Percentiles rank a stretch among this genome's conserved stretches.
phyloP scores from a whole-genome alignment of 768 basidiomycete species.

The Tulasnella sp. region DNA sequence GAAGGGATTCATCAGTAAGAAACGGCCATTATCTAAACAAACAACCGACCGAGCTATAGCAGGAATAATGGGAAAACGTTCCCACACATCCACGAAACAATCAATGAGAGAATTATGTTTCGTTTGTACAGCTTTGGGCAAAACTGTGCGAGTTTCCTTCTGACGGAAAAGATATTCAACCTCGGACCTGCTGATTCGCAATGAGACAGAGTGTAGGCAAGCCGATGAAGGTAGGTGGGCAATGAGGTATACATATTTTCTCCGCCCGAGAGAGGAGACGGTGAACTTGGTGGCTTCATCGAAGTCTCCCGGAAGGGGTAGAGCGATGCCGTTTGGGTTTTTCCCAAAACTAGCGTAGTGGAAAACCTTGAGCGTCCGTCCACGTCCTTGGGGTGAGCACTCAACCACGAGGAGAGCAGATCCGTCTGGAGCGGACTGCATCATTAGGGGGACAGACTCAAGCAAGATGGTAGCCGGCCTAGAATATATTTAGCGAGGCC shows the following conservation, averaged over 20 bases:
- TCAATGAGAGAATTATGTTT: slow-evolving; percentile 12
- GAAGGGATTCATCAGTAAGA: background rate
- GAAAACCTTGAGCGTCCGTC: slow-evolving; percentile 39
- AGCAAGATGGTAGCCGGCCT: slow-evolving; percentile 49
- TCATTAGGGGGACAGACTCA: slow-evolving; percentile 36
- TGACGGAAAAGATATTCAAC: slow-evolving; percentile 55
- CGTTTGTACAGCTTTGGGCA: background rate
- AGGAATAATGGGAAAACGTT: slow-evolving; percentile 9
- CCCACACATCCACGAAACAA: slow-evolving; percentile 19
- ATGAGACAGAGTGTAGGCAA: slow-evolving; percentile 42
- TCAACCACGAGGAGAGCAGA: slow-evolving; percentile 47
- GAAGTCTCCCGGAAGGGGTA: slow-evolving; percentile 33
- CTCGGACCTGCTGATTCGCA: slow-evolving; percentile 52
- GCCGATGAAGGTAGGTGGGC: slow-evolving; percentile 38
- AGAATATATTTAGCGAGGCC: background rate
- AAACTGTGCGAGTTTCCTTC: slow-evolving; percentile 33
- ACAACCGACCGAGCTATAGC: background rate
- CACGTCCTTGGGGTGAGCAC: no score
- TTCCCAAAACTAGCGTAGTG: slow-evolving; percentile 56
- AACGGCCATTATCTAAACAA: no score
- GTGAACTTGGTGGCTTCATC: slow-evolving; percentile 31
- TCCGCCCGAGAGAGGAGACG: slow-evolving; percentile 45
- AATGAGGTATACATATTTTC: slow-evolving; percentile 45
- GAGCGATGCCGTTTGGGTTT: slow-evolving; percentile 41
- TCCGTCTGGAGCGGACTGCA: slow-evolving; percentile 52